Base-by-base conservation (phyloP, 2,329 filamentous ascomycete genomes). In the Curvularia eragrostidis region DNA sequence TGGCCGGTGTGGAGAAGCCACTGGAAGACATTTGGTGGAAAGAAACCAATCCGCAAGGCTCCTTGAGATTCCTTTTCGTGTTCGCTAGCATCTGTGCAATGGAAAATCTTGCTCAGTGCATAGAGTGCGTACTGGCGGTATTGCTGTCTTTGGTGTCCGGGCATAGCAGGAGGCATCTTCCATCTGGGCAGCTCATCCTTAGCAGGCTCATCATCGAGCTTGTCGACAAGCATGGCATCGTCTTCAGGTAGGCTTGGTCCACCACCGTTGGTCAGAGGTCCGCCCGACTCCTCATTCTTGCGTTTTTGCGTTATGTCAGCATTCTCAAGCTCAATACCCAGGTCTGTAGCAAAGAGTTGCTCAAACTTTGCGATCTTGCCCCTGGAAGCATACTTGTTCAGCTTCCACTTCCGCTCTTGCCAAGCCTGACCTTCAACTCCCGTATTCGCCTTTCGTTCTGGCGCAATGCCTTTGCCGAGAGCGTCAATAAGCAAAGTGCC, bases 401-500 rank as follows among this genome's bases (percentile, higher is more conserved):
- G 63, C 53, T 72, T 73, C 12, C 55, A 60, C 24, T 72, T 65
- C 48, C 65, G 63, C 36, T 70, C 71, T n/a, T 70, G 61, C 68
- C 72, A 72, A 24, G 68, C 66, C 10, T 68, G 61, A 55, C 48
- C 62, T 15, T 68, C 65, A 18, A 56, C 39, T 24, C 48, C 53
- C 13, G 26, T 18, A n/a, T 13, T 21, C 21, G 34, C 23, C 24
- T 59, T 61, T 4, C 52, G 32, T 13, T 56, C 57, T 15, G 56
- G 39, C 9, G 58, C 48, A 30, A 85, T 78, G 2, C 89, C 89
- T 58, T 88, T 88, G 1, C 89, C 89, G 52, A 93, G 85, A 0
- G 90, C 89, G 70, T 93, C 89, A 32, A 91, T 89, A 24, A 93
- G 78, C 7, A 91, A 80, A 8, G 89, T 88, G 50, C 73, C 74